Base-by-base conservation (phyloP, 2,329 filamentous ascomycete species). In the Colletotrichum spaethianum region DNA sequence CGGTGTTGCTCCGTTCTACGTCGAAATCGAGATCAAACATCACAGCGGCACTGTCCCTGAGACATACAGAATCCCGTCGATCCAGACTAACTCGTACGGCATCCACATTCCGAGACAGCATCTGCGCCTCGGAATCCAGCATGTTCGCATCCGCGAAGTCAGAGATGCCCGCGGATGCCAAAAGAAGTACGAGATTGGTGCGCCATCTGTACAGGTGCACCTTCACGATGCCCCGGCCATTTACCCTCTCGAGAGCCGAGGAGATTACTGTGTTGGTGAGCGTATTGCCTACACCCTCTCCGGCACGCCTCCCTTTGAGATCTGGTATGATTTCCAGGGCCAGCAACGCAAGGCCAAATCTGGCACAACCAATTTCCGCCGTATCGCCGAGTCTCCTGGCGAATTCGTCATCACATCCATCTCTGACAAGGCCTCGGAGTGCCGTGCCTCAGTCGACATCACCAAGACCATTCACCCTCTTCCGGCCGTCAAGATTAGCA, bases 251-350 rank as follows among this genome's bases (percentile, higher is more conserved):
- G 95, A 98, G 79, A 91, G 93, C 31, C 92, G 93, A 73, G 88
- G 88, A 20, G 94, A 99, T 83, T 98, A 96, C 83, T 99, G 96
- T 82, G 95, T 99, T 14, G 96, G 97, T 75, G 96, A 99, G 81
- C 93, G 95, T 65, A 93, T 99, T 75, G 93, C 94, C 4, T 99
- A 98, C 83, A 95, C 94, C 0, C 90, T 99, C 7, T 94, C 94
- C 1, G 97, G 96, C 55, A 93, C 94, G 66, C 92, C 95, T 23
- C 97, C 97, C 0, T 99, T 99, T 81, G 94, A 96, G 55, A 93
- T 99, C 55, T 93, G 92, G 81, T 99, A 99, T 84, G 93, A 91
- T 14, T 99, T 99, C 83, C 92, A 95, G 76, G 93, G 92, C 67
- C 88, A 89, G 52, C 88, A 89, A 53, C 92, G 93, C 83, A 96